phyloP scores from a whole-genome alignment of 2,329 filamentous ascomycete genomes.

The Diplodia intermedia region DNA sequence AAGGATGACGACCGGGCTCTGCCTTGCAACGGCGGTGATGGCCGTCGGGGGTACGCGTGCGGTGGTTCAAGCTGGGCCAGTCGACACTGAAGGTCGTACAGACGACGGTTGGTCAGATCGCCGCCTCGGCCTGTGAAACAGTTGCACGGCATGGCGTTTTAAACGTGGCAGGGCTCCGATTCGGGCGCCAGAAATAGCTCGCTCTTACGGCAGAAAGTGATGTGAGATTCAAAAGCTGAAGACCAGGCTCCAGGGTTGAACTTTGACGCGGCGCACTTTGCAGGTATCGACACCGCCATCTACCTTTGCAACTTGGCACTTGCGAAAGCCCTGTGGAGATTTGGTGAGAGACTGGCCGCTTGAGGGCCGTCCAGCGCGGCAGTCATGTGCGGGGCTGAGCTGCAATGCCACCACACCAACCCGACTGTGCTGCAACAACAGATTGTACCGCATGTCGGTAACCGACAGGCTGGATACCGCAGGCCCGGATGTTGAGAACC shows the following conservation, averaged over 20 bases:
- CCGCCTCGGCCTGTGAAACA: background rate
- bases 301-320: background rate
- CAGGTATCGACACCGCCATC: constrained; percentile 53
- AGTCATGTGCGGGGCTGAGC: background rate
- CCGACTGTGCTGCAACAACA: background rate
- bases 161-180: constrained; percentile 1
- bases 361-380: no score
- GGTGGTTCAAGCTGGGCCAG: background rate
- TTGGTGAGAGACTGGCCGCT: no score
- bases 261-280: constrained; percentile 46
- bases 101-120: background rate
- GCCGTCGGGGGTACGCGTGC: background rate
- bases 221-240: background rate
- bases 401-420: constrained; percentile 7
- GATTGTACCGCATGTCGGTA: background rate
- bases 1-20: background rate
- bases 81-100: background rate
- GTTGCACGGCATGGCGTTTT: background rate
- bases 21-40: background rate
- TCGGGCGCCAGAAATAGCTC: background rate
- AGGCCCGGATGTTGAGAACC: background rate
- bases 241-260: background rate
- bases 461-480: background rate
- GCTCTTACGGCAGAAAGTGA: background rate
- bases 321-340: no score